A percentile compares a stretch with the other conserved stretches of the same genome.
These are phyloP conservation scores for Thermothielavioides terrestris DNA, from an alignment of 495 filamentous ascomycete species.

Conservation along the genomic window DNA sequence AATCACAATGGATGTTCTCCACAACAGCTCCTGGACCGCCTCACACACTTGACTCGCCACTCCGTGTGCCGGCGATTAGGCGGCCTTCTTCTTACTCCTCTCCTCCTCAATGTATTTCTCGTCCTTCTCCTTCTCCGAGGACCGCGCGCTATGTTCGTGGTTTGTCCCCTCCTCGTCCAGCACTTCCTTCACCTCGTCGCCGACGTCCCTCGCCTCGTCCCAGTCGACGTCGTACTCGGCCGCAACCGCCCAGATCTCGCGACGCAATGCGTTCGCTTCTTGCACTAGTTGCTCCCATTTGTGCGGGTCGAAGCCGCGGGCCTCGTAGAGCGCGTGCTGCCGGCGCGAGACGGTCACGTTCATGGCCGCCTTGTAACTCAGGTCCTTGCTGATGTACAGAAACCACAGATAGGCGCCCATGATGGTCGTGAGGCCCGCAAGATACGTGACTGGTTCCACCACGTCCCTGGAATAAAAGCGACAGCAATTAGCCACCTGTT, in stretches of 20 bases:
- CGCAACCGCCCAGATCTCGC: conserved; percentile 74
- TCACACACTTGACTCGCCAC: not conserved
- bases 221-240: conserved; percentile 91
- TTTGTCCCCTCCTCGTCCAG: conserved; percentile 54
- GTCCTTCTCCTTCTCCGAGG: conserved; percentile 32
- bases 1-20: no score
- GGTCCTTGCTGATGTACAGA: conserved; percentile 83
- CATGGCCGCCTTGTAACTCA: conserved; percentile 74
- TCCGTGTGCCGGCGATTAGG: conserved; percentile 3
- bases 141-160: conserved; percentile 19
- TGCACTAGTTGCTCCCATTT: conserved; percentile 75
- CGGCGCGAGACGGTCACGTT: conserved; percentile 75
- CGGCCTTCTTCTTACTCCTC: conserved; percentile 32
- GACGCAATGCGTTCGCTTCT: conserved; percentile 68
- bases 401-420: conserved; percentile 93
- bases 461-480: conserved; percentile 53
- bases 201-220: conserved; percentile 74
- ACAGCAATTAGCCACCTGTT: not conserved
- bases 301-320: conserved; percentile 61
- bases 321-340: conserved; percentile 68
- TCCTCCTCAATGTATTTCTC: conserved; percentile 43
- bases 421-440: conserved; percentile 71
- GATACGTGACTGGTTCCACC: conserved; percentile 86
- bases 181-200: conserved; percentile 60
- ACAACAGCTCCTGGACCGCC: not conserved